A percentile compares a stretch with the other conserved stretches of the same genome.
Evolutionary conservation across 192 early-diverging fungal genomes (phyloP).

Genomic region (Linnemannia zychae): DNA sequence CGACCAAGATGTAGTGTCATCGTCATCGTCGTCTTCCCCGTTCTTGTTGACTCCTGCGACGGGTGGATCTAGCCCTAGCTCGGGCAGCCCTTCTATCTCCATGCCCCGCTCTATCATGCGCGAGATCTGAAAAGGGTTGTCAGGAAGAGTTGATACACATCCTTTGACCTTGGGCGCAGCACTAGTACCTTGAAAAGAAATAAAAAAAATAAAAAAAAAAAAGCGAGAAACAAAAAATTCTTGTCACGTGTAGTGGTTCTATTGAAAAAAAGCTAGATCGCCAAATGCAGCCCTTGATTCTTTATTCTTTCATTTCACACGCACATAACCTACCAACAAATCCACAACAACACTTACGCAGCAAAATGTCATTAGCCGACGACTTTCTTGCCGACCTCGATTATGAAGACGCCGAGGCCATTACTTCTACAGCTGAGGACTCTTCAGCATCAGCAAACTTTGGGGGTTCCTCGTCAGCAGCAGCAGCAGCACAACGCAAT

Average conservation of each 20-base stretch:
- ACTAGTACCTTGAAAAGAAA: neutral
- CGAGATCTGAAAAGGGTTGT: neutral
- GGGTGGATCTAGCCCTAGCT: neutral
- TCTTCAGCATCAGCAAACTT: constrained; percentile 16
- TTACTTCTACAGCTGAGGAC: constrained; percentile 46
- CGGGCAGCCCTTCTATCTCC: neutral
- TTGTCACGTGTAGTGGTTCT: neutral
- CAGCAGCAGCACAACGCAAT: constrained; percentile 22
- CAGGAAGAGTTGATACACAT: too few species aligned
- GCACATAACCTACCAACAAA: neutral
- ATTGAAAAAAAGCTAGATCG: neutral
- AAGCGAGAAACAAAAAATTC: neutral
- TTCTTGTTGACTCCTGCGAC: constrained; percentile 25
- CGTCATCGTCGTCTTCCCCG: constrained; percentile 27
- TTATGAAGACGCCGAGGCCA: constrained; percentile 62
- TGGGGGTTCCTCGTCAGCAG: neutral
- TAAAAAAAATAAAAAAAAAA: neutral
- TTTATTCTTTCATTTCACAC: neutral
- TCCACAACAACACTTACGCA: neutral
- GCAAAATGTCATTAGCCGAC: constrained; percentile 80
- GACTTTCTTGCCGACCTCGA: constrained; percentile 90
- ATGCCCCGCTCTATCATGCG: neutral
- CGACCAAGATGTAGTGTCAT: neutral
- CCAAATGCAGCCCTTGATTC: neutral
- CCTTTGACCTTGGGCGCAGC: neutral